Conservation (phyloP, 805 yeast species). For the Pichia scutulata region DNA sequence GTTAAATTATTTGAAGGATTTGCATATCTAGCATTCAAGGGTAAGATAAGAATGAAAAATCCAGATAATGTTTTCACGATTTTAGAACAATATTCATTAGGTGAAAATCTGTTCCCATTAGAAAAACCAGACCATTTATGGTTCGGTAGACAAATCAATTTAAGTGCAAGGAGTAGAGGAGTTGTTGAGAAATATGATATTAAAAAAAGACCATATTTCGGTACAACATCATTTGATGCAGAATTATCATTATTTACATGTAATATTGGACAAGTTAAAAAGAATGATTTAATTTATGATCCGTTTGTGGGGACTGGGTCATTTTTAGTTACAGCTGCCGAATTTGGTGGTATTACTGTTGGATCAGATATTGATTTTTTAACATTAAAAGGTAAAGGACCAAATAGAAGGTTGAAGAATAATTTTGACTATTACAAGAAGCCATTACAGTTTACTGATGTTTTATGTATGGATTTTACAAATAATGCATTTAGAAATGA, state of each 20-base stretch:
- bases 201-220: conserved; percentile 77
- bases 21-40: conserved; percentile 60
- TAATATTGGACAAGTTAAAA: conserved; percentile 69
- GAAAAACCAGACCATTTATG: conserved; percentile 50
- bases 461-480: conserved; percentile 89
- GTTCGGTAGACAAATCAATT: conserved; percentile 68
- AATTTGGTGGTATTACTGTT: conserved; percentile 68
- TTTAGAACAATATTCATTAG: conserved; percentile 58
- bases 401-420: conserved; percentile 29
- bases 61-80: conserved; percentile 68
- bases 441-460: conserved; percentile 54
- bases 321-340: conserved; percentile 79
- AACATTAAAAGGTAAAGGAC: conserved; percentile 55
- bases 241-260: conserved; percentile 83
- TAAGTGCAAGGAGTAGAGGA: conserved; percentile 52
- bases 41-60: conserved; percentile 68
- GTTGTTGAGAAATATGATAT: conserved; percentile 74
- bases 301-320: conserved; percentile 98
- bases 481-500: conserved; percentile 68
- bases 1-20: conserved; percentile 65
- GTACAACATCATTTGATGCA: conserved; percentile 96
- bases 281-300: conserved; percentile 69
- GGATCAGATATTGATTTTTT: conserved; percentile 93
- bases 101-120: conserved; percentile 30
- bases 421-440: conserved; percentile 76